These are phyloP conservation scores for Holtermannia corniformis DNA, from an alignment of 768 basidiomycete genomes.

Conservation along the genomic window DNA sequence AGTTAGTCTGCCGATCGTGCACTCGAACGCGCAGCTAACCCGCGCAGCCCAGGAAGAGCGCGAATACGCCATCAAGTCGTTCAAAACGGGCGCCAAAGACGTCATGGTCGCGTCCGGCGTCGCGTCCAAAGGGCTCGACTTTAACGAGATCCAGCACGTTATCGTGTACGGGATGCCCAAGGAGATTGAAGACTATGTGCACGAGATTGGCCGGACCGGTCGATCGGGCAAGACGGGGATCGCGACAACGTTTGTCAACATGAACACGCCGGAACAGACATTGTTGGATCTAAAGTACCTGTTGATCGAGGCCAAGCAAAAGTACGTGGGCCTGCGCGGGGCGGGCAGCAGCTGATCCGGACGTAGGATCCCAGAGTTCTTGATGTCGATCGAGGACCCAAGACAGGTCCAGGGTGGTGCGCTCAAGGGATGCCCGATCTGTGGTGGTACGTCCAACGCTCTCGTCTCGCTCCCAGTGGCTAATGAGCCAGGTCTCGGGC, in stretches of 20 bases:
- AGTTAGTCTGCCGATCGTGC: constrained; percentile 47
- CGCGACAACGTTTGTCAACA: constrained; percentile 97
- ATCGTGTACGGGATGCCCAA: constrained; percentile 99
- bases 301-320: constrained; percentile 93
- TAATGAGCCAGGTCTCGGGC: constrained; percentile 65
- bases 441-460: constrained; percentile 58
- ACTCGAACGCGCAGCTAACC: background rate
- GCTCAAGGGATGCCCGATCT: constrained; percentile 84
- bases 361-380: constrained; percentile 80
- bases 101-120: constrained; percentile 99
- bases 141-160: constrained; percentile 97
- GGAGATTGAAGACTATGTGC: constrained; percentile 99
- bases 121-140: constrained; percentile 95
- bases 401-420: constrained; percentile 66
- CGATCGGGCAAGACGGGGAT: constrained; percentile 97
- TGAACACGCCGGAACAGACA: constrained; percentile 94
- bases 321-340: constrained; percentile 49
- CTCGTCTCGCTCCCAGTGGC: background rate
- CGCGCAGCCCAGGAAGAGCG: constrained; percentile 86
- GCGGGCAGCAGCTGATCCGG: constrained; percentile 2
- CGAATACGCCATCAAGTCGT: constrained; percentile 96
- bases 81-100: constrained; percentile 94
- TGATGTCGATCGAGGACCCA: constrained; percentile 82
- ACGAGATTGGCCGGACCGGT: constrained; percentile 97
- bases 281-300: constrained; percentile 93